phyloP scores from a whole-genome alignment of 2,329 filamentous ascomycete species.

The Aspergillus carbonarius region DNA sequence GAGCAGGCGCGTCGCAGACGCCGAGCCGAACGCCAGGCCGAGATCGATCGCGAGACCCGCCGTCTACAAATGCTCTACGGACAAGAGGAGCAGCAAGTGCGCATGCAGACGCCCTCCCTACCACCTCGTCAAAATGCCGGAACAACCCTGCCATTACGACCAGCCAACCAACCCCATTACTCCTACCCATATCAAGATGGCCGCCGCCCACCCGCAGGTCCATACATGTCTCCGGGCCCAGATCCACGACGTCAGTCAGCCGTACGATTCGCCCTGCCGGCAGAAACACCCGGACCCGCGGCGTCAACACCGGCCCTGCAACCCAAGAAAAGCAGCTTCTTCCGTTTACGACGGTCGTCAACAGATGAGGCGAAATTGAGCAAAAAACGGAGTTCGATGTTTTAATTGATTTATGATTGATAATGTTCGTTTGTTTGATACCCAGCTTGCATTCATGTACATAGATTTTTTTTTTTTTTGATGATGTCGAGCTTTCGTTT shows the following conservation, averaged over 20 bases:
- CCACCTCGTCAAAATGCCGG: conserved; percentile 21
- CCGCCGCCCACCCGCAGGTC: background rate
- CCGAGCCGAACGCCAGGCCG: conserved; percentile 52
- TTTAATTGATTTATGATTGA: conserved; percentile 32
- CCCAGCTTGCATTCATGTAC: conserved; percentile 4
- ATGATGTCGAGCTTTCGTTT: too few species aligned
- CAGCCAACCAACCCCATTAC: conserved; percentile 11
- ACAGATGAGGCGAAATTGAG: conserved; percentile 38
- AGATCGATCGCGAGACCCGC: conserved; percentile 74
- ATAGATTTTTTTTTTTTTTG: background rate
- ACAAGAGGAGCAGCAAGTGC: conserved; percentile 38
- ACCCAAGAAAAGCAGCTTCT: conserved; percentile 48
- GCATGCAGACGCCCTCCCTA: conserved; percentile 24
- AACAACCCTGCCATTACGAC: conserved; percentile 17
- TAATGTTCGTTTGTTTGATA: conserved; percentile 19
- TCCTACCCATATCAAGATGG: conserved; percentile 17
- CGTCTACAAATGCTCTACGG: conserved; percentile 63
- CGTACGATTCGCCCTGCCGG: conserved; percentile 17
- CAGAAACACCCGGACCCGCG: conserved; percentile 10
- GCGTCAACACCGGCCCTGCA: conserved; percentile 20
- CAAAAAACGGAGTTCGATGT: conserved; percentile 50
- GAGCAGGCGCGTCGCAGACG: conserved; percentile 50
- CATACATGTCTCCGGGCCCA: background rate
- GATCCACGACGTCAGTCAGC: conserved; percentile 21
- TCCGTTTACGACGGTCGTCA: conserved; percentile 40